These are phyloP conservation scores for Dictyostelium capitatum DNA, from an alignment of 78 protist genomes.

Conservation along the genomic window DNA sequence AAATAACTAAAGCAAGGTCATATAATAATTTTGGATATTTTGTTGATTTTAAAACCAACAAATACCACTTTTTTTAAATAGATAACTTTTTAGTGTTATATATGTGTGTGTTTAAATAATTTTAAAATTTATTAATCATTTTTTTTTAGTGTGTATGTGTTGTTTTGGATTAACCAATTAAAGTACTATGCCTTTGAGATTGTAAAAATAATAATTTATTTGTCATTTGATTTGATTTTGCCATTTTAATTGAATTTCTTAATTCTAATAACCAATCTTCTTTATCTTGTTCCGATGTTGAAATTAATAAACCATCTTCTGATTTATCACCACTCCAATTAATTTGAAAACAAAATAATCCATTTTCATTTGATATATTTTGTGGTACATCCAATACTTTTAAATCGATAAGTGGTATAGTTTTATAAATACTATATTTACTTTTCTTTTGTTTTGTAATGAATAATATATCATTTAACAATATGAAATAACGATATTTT, in stretches of 20 bases:
- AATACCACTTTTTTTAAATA: no score
- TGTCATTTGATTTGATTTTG: no score
- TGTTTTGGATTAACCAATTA: no score
- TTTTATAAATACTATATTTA: slow-evolving; percentile 26
- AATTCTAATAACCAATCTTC: slow-evolving; percentile 54
- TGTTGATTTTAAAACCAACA: no score
- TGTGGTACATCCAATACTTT: slow-evolving; percentile 26
- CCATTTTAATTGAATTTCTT: slow-evolving; percentile 16
- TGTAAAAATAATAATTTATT: no score
- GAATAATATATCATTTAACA: slow-evolving; percentile 43
- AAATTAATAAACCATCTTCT: slow-evolving; percentile 28
- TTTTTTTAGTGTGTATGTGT: no score
- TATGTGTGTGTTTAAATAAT: no score
- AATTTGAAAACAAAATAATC: slow-evolving; percentile 34
- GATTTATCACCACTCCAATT: slow-evolving; percentile 59
- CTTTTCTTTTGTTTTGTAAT: slow-evolving; percentile 66
- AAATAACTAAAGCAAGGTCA: no score
- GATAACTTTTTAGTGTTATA: no score
- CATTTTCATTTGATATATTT: neutral
- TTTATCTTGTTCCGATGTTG: slow-evolving; percentile 20
- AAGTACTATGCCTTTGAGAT: no score
- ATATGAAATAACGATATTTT: slow-evolving; percentile 33
- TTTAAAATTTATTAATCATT: no score
- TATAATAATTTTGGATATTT: no score
- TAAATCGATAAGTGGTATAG: slow-evolving; percentile 43